Evolutionary conservation across 2,329 filamentous ascomycete genomes (phyloP), one percentile per base, ranked within the genome.

Genomic region (Neodidymelliopsis sp.): DNA sequence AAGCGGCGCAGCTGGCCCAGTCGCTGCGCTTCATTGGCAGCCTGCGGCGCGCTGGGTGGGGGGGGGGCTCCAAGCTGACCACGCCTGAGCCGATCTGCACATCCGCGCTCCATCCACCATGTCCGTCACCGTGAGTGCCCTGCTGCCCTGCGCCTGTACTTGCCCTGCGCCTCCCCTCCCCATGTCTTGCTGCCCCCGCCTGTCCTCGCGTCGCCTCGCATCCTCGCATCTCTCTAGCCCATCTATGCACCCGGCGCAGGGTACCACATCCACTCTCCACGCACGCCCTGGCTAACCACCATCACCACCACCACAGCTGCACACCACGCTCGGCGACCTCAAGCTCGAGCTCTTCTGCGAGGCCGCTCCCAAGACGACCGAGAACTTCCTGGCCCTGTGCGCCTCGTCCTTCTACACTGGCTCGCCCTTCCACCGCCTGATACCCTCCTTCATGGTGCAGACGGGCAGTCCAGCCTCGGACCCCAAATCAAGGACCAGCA

Each of bases 341-440:
- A 99, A 97, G 77, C 84, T 97, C 64, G 94, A 97, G 74, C 80
- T 99, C 60, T 97, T 97, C 77, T 97, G 93, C 78, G 91, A 97
- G 73, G 87, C 89, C 62, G 91, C 96, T 23, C 94, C 94, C 55
- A 92, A 93, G 73, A 96, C 94, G 0, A 88, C 91, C 56, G 90
- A 96, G 77, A 95, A 95, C 78, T 95, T 95, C 75, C 85, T 95
- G 60, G 90, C 90, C 42, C 86, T 94, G 56, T 91, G 89, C 78
- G 90, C 89, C 38, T 91, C 88, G 8, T 80, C 80, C 65, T 91
- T 89, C 78, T 94, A 91, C 77, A 79, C 89, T 69, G 74, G 75
- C 65, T 90, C 88, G 18, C 86, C 87, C 54, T 88, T 94, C 74
- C 90, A 94, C 79, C 86, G 90, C 41, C 79, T 90, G 55, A 92